Conservation (phyloP, 305 asterid genomes). For the Fraxinus albicans region DNA sequence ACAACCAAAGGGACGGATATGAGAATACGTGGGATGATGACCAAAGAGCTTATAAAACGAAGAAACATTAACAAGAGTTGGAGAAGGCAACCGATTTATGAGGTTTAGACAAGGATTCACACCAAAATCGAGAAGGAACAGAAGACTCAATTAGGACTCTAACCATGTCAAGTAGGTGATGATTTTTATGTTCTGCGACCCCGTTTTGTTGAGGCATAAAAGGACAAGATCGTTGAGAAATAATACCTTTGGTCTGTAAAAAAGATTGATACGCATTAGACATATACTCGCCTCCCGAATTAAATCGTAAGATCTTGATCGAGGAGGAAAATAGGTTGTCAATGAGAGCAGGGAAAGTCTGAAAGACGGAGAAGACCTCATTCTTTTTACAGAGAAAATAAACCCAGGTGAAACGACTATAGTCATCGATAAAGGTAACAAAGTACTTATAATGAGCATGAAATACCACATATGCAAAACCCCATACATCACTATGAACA, state of each 20-base stretch:
- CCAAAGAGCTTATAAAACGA: not conserved
- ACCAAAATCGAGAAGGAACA: not conserved
- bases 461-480: too few relatives aligned
- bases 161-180: not conserved
- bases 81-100: not conserved
- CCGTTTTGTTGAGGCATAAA: not conserved
- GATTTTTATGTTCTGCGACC: not conserved
- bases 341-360: not conserved
- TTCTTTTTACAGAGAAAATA: too few relatives aligned
- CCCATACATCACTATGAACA: too few relatives aligned
- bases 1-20: too few relatives aligned
- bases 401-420: too few relatives aligned
- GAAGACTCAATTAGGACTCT: not conserved
- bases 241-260: too few relatives aligned
- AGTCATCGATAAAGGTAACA: too few relatives aligned
- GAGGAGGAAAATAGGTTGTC: not conserved
- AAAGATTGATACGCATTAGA: not conserved
- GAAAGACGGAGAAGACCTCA: too few relatives aligned
- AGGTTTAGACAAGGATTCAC: not conserved
- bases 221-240: not conserved
- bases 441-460: too few relatives aligned
- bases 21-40: too few relatives aligned
- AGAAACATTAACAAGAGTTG: not conserved
- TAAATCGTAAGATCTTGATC: not conserved
- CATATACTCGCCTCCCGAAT: not conserved